Evolutionary conservation across 129 eudicot genomes (phyloP).

Genomic region (Escallonia herrerae): DNA sequence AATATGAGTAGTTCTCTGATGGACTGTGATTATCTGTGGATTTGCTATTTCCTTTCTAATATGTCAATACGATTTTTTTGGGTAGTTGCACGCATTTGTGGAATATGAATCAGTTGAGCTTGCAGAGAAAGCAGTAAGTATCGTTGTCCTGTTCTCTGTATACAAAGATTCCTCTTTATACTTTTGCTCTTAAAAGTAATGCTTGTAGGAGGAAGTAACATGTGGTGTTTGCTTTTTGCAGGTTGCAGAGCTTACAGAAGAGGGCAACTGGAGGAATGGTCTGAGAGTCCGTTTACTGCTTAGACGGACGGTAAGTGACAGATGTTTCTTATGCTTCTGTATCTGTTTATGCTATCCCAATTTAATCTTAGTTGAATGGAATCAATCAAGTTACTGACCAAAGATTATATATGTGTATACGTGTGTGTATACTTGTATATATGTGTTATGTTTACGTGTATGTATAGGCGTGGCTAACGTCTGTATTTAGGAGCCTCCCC

Average conservation of each 20-base stretch:
- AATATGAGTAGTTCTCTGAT: too few relatives aligned
- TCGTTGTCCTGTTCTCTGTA: neutral
- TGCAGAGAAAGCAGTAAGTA: constrained; percentile 92
- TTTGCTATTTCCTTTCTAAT: neutral
- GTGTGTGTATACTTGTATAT: too few relatives aligned
- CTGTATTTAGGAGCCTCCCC: too few relatives aligned
- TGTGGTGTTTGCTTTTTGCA: constrained; percentile 14
- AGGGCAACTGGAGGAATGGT: constrained; percentile 83
- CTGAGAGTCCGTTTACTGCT: constrained; percentile 81
- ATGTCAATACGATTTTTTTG: constrained; percentile 7
- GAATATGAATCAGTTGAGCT: constrained; percentile 79
- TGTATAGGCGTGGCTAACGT: too few relatives aligned
- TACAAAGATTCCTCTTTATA: neutral
- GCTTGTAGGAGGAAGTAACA: constrained; percentile 10
- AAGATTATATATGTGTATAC: too few relatives aligned
- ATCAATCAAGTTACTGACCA: neutral
- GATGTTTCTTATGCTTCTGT: too few relatives aligned
- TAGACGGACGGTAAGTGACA: constrained; percentile 40
- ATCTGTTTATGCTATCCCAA: too few relatives aligned
- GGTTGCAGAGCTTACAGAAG: constrained; percentile 76
- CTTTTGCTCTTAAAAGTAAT: neutral
- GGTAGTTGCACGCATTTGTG: constrained; percentile 92
- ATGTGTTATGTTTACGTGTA: too few relatives aligned
- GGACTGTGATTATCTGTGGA: too few relatives aligned
- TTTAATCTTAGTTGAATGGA: neutral